These are phyloP conservation scores for Calendula officinalis DNA, from an alignment of 129 eudicot genomes.

Conservation along the genomic window DNA sequence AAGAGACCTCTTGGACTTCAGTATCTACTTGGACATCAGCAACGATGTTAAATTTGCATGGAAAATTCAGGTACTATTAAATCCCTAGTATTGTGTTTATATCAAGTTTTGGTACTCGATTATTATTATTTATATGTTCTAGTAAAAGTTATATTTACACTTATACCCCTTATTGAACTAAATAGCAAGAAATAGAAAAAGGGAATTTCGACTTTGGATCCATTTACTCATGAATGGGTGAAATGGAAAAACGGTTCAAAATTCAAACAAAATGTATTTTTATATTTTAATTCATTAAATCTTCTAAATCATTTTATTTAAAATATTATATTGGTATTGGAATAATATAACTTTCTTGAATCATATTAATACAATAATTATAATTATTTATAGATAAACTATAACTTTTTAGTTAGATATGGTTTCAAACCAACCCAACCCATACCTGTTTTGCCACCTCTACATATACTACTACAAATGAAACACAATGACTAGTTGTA, in stretches of 20 bases:
- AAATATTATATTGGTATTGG: too few relatives aligned
- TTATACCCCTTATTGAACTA: too few relatives aligned
- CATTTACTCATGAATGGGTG: neutral
- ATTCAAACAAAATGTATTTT: neutral
- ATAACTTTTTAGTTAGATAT: too few relatives aligned
- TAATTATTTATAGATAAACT: too few relatives aligned
- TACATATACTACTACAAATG: neutral
- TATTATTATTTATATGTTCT: neutral
- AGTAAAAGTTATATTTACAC: too few relatives aligned
- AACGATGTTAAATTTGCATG: constrained; percentile 93
- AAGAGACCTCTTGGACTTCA: constrained; percentile 90
- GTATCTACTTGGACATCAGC: constrained; percentile 95
- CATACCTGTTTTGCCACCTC: too few relatives aligned
- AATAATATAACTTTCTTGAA: too few relatives aligned
- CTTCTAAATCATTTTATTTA: neutral
- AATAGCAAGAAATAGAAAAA: too few relatives aligned
- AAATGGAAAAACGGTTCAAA: neutral
- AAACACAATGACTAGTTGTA: neutral
- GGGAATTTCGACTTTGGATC: neutral
- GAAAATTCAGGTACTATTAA: constrained; percentile 77
- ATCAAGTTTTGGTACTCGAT: neutral
- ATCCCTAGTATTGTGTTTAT: neutral
- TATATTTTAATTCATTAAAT: neutral
- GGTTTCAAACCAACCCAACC: too few relatives aligned
- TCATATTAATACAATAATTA: too few relatives aligned